Evolutionary conservation across 352 stramenopile genomes (phyloP).

Genomic region (Phytophthora podocarpi): DNA sequence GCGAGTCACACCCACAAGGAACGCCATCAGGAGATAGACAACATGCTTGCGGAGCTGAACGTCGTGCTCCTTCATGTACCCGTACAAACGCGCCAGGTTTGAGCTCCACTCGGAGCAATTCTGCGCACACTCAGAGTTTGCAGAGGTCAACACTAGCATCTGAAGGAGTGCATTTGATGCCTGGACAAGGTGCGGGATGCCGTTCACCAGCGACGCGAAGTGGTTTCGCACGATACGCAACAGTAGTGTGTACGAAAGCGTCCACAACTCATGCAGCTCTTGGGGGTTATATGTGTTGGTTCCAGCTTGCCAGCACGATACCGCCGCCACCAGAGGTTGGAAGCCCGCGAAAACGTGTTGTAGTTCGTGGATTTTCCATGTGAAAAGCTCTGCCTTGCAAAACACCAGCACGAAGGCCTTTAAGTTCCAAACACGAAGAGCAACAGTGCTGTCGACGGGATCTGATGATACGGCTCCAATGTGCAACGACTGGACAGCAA

Average conservation of each 20-base stretch:
- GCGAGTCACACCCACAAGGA: constrained; percentile 63
- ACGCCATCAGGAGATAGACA: constrained; percentile 80
- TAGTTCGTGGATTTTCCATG: constrained; percentile 77
- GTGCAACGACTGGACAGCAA: constrained; percentile 40
- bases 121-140: constrained; percentile 13
- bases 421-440: constrained; percentile 55
- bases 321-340: constrained; percentile 50
- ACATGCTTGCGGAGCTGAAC: constrained; percentile 84
- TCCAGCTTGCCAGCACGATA: constrained; percentile 33
- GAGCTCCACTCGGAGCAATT: constrained; percentile 70
- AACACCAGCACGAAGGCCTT: constrained; percentile 72
- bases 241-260: constrained; percentile 77
- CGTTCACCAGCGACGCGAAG: constrained; percentile 70
- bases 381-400: constrained; percentile 80
- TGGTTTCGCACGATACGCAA: constrained; percentile 81
- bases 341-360: constrained; percentile 73
- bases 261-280: constrained; percentile 78
- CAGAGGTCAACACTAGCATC: constrained; percentile 53
- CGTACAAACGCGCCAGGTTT: constrained; percentile 86
- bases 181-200: constrained; percentile 68
- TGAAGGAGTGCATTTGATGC: constrained; percentile 71
- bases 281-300: constrained; percentile 18
- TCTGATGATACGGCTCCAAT: not conserved
- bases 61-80: constrained; percentile 87
- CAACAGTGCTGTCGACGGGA: not conserved